phyloP scores from a whole-genome alignment of 805 yeast species.

The Starmerella lactis-condensi region DNA sequence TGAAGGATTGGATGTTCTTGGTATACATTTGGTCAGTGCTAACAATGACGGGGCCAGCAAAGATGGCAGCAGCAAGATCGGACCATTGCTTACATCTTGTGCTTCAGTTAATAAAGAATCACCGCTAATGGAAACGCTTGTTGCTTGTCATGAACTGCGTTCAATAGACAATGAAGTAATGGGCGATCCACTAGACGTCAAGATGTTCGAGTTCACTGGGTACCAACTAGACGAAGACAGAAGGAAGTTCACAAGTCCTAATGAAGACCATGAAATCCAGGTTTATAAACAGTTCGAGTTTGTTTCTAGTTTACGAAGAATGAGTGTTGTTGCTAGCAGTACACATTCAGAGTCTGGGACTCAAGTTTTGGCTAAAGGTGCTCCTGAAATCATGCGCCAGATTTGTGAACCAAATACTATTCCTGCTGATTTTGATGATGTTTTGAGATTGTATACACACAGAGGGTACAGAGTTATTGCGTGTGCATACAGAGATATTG shows the following conservation, averaged over 20 bases:
- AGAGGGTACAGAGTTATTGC: conserved; percentile 92
- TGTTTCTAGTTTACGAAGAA: conserved; percentile 64
- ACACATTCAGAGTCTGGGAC: conserved; percentile 20
- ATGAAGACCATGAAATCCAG: conserved; percentile 20
- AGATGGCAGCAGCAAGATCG: conserved; percentile 10
- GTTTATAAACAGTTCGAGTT: conserved; percentile 56
- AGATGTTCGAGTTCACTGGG: conserved; percentile 79
- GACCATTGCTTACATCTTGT: conserved; percentile 8
- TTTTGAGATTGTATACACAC: conserved; percentile 73
- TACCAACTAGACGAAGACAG: conserved; percentile 61
- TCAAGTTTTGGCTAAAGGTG: conserved; percentile 70
- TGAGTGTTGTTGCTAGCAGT: conserved; percentile 57
- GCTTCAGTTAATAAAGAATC: conserved; percentile 1
- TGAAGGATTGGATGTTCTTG: conserved; percentile 79
- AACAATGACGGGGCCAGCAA: too few species aligned
- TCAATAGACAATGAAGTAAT: conserved; percentile 57
- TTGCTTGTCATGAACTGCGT: conserved; percentile 76
- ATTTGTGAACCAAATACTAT: conserved; percentile 55
- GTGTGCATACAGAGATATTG: conserved; percentile 58
- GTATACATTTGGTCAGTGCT: conserved; percentile 29
- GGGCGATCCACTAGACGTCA: conserved; percentile 86
- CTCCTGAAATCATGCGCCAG: conserved; percentile 79
- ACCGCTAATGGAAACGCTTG: conserved; percentile 23
- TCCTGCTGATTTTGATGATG: conserved; percentile 56
- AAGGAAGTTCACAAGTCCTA: conserved; percentile 8